phyloP scores from a whole-genome alignment of 768 basidiomycete species.

The Tylopilus cervinicoccineus region DNA sequence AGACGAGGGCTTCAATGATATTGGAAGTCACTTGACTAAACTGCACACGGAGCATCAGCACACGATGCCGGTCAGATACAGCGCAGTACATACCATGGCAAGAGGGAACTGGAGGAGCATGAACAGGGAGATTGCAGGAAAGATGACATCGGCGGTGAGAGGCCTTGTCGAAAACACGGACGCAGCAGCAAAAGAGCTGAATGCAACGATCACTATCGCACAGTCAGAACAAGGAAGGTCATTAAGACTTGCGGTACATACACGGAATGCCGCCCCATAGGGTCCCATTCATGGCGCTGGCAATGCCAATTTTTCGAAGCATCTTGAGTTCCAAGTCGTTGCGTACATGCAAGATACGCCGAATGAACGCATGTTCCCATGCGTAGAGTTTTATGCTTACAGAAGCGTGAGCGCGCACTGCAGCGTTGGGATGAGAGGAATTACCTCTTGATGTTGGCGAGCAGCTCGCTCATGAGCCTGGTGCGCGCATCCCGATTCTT shows the following conservation, averaged over 20 bases:
- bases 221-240: neutral
- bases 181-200: slow-evolving; percentile 77
- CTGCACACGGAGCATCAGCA: slow-evolving; percentile 31
- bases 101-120: slow-evolving; percentile 85
- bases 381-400: slow-evolving; percentile 86
- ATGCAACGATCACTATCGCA: slow-evolving; percentile 60
- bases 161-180: slow-evolving; percentile 58
- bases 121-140: slow-evolving; percentile 92
- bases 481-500: slow-evolving; percentile 85
- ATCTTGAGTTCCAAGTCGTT: slow-evolving; percentile 80
- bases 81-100: slow-evolving; percentile 54
- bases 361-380: slow-evolving; percentile 91
- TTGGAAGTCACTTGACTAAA: slow-evolving; percentile 71
- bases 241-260: slow-evolving; percentile 16
- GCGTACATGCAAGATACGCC: slow-evolving; percentile 72
- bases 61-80: neutral
- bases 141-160: slow-evolving; percentile 87
- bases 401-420: neutral
- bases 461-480: slow-evolving; percentile 87
- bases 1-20: slow-evolving; percentile 84
- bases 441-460: slow-evolving; percentile 85
- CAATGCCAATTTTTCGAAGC: slow-evolving; percentile 78
- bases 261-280: slow-evolving; percentile 68
- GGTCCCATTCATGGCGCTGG: slow-evolving; percentile 58
- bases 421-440: neutral